A percentile compares a stretch with the other conserved stretches of the same genome.
These are phyloP conservation scores for Leccinum obscurum DNA, from an alignment of 768 basidiomycete species.

Conservation along the genomic window DNA sequence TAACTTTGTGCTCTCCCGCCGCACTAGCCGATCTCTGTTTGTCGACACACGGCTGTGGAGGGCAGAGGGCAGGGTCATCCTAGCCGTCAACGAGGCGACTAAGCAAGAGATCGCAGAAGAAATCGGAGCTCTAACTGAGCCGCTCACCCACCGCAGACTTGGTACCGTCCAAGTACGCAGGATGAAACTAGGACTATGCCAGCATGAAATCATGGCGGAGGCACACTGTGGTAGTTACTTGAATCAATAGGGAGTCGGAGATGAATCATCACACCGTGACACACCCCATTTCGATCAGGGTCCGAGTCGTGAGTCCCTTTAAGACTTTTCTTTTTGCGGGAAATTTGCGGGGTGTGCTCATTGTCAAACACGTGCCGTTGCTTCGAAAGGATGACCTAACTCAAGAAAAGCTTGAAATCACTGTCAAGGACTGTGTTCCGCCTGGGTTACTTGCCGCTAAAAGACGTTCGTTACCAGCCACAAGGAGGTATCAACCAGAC, in stretches of 20 bases:
- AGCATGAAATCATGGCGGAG: conserved; percentile 93
- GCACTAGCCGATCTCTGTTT: conserved; percentile 9
- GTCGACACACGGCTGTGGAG: conserved; percentile 72
- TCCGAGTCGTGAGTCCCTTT: too few relatives aligned
- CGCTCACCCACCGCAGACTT: conserved; percentile 49
- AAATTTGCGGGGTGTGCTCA: too few relatives aligned
- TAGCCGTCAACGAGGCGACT: conserved; percentile 94
- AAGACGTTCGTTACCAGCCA: conserved; percentile 26
- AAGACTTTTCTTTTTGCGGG: too few relatives aligned
- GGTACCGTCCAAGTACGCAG: conserved; percentile 29
- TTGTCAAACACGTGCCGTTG: too few relatives aligned
- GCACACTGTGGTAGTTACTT: conserved; percentile 57
- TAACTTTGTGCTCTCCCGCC: conserved; percentile 1
- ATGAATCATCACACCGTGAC: too few relatives aligned
- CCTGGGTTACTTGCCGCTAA: conserved; percentile 1
- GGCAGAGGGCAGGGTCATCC: conserved; percentile 99
- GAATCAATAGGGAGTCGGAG: too few relatives aligned
- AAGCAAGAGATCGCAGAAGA: conserved; percentile 97
- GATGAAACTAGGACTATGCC: conserved; percentile 61
- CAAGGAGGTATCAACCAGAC: too few relatives aligned
- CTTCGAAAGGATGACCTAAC: background rate
- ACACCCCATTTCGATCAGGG: too few relatives aligned
- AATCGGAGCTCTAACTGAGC: conserved; percentile 52
- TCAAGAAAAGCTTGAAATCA: conserved; percentile 1
- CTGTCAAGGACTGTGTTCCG: background rate